phyloP scores from a whole-genome alignment of 257 asterid species.

The Solanum paucissectum region DNA sequence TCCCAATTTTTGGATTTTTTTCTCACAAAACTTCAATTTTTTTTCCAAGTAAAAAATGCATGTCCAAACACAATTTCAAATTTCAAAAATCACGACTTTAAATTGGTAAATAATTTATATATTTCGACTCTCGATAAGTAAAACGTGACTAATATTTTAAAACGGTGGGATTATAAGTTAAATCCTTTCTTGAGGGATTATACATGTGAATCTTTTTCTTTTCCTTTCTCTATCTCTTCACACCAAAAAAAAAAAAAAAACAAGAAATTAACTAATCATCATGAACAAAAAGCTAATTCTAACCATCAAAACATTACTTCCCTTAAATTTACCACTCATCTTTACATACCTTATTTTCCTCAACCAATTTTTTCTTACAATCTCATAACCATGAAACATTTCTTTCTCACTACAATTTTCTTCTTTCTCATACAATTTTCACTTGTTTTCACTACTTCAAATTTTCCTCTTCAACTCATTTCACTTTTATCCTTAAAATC shows the following conservation, averaged over 20 bases:
- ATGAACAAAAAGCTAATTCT: conserved; percentile 42
- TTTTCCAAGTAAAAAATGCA: too few species aligned
- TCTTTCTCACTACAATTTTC: conserved; percentile 1
- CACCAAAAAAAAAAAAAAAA: conserved; percentile 51
- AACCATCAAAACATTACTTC: conserved; percentile 41
- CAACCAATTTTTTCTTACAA: neutral
- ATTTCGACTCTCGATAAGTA: neutral
- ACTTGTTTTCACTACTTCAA: conserved; percentile 5
- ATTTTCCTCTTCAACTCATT: conserved; percentile 32
- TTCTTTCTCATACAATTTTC: conserved; percentile 3
- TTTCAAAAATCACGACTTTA: too few species aligned
- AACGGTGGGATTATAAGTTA: neutral
- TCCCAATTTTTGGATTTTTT: neutral
- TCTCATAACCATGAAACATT: conserved; percentile 1
- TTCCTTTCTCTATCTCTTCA: conserved; percentile 18
- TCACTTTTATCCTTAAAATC: conserved; percentile 60
- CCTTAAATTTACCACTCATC: conserved; percentile 49
- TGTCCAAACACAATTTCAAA: neutral
- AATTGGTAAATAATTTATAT: neutral
- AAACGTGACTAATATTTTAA: neutral
- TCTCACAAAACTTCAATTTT: neutral
- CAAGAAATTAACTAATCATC: conserved; percentile 39
- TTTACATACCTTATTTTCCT: neutral
- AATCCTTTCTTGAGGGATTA: neutral
- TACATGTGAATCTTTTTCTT: neutral